Evolutionary conservation across 2,329 filamentous ascomycete genomes (phyloP), one percentile per base, ranked within the genome.

Genomic region (Penicillium glabrum): DNA sequence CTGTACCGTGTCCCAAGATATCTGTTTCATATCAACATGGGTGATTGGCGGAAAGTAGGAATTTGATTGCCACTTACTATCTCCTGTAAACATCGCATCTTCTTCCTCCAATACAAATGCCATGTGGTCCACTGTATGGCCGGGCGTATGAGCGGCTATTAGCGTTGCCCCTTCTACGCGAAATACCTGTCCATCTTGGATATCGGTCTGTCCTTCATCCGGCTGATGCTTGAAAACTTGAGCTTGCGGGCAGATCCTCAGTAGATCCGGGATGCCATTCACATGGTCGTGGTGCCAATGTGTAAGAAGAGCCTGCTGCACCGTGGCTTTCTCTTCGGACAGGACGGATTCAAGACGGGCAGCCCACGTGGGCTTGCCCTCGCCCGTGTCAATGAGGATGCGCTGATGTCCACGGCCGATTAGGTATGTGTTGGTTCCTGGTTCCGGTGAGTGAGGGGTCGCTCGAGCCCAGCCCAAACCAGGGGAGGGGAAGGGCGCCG

Each of bases 231-330:
- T 93, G 75, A 87, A 85, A 39, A 95, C 74, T 23, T 78, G 78
- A 7, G 83, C 86, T 19, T 80, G 70, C 0, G 90, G 88, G n/a
- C 81, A 89, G 24, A 88, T 70, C 14, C 77, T 73, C 19, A 87
- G 77, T 1, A 97, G 79, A 66, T 96, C 86, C 3, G 77, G 71
- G 24, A 97, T 83, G 8, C 95, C 95, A 24, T 87, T 85, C 7
- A 87, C 83, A 70, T 99, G 95, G 69, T 99, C 95, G 43, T 79
- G 83, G 70, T 99, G 95, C 91, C 93, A 96, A 73, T 99, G 95
- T 0, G 93, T 96, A 48, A 99, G 80, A 23, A 99, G 80, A 0
- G 87, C 86, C 19, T 81, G 78, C n/a, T 85, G 80, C 24, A 98
- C 79, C 0, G 80, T 83, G 21, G 89, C 88, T 24, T 86, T 82